phyloP scores from a whole-genome alignment of 2,329 filamentous ascomycete genomes.

The Microdochium nivale region DNA sequence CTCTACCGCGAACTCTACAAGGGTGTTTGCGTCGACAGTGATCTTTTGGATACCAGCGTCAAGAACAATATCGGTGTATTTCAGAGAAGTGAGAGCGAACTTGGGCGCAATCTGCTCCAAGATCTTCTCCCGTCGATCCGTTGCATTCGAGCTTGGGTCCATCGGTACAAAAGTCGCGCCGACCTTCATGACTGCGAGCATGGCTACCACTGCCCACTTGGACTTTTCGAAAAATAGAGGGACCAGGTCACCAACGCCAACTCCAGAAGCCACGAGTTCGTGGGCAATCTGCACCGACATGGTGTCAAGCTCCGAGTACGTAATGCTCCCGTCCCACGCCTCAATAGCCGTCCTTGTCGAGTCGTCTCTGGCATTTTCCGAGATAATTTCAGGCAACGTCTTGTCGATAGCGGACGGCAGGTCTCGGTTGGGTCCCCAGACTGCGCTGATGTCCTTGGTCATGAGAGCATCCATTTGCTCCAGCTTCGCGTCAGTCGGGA shows the following conservation, averaged over 20 bases:
- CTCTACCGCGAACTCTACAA: background rate
- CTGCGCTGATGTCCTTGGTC: background rate
- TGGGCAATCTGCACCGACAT: slow-evolving; percentile 1
- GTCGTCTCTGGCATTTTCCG: background rate
- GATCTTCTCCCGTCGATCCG: background rate
- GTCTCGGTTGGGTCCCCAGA: background rate
- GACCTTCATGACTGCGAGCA: slow-evolving; percentile 25
- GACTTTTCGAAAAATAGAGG: slow-evolving; percentile 18
- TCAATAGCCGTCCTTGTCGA: background rate
- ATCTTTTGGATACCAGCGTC: background rate
- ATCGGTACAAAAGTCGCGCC: slow-evolving; percentile 15
- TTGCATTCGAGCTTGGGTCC: background rate
- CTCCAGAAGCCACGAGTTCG: slow-evolving; percentile 2
- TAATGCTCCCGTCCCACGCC: slow-evolving; percentile 4
- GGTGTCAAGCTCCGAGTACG: slow-evolving; percentile 3
- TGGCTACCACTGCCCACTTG: slow-evolving; percentile 21
- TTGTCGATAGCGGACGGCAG: background rate
- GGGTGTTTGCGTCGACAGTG: background rate
- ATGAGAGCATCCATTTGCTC: background rate
- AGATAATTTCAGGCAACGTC: background rate
- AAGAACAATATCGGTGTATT: background rate
- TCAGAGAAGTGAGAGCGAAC: background rate
- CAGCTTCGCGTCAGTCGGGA: background rate
- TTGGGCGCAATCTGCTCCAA: background rate
- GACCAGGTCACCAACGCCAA: slow-evolving; percentile 5